These are phyloP conservation scores for Quillaja saponaria DNA, from an alignment of 306 rosid species.

Conservation along the genomic window DNA sequence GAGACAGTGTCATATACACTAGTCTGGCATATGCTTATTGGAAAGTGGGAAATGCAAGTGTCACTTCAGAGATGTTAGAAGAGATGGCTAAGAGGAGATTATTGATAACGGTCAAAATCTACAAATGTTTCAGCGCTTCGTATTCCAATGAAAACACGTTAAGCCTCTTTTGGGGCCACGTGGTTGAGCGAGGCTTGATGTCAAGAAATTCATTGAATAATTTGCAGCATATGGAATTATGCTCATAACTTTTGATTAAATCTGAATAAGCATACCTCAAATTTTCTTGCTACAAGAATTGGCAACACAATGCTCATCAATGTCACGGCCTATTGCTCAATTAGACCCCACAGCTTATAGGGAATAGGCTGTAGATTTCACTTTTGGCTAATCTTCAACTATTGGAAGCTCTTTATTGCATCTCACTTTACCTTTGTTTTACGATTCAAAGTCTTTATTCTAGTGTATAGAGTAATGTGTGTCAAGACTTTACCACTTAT, in stretches of 20 bases:
- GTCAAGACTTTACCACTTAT: too few species aligned
- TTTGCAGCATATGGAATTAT: constrained; percentile 43
- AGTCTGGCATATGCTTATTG: constrained; percentile 72
- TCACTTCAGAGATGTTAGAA: constrained; percentile 48
- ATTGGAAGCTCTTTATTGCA: too few species aligned
- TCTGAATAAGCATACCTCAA: background rate
- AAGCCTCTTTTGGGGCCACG: constrained; percentile 67
- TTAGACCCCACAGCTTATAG: too few species aligned
- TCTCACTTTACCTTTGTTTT: too few species aligned
- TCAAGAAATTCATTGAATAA: constrained; percentile 59
- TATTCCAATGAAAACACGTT: constrained; percentile 44
- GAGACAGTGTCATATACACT: constrained; percentile 65
- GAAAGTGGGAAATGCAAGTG: constrained; percentile 59
- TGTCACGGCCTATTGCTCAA: too few species aligned
- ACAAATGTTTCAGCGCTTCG: constrained; percentile 54
- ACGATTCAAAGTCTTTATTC: too few species aligned
- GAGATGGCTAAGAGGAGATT: constrained; percentile 72
- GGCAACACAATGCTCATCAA: constrained; percentile 18
- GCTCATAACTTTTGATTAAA: constrained; percentile 19
- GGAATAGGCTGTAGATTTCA: too few species aligned
- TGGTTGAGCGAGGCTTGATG: constrained; percentile 64
- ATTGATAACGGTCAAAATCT: constrained; percentile 66
- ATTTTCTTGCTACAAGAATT: constrained; percentile 7
- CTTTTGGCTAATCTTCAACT: too few species aligned
- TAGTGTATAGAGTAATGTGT: too few species aligned